Conservation (phyloP, 2,329 filamentous ascomycete species). For the Trichoderma semiorbis region DNA sequence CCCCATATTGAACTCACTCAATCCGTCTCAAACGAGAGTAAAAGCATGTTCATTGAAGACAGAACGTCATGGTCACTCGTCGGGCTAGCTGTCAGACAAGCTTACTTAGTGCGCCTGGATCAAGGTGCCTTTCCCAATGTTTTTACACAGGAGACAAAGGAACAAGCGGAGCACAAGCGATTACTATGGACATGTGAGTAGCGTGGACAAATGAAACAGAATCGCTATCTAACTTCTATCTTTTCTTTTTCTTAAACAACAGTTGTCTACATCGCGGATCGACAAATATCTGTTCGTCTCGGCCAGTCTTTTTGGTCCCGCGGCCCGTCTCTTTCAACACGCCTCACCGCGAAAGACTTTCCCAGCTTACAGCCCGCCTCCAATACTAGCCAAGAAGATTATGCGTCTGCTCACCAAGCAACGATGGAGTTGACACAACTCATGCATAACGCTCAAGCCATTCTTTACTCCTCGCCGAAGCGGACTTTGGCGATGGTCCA, state of each 20-base stretch:
- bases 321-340: not conserved
- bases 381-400: not conserved
- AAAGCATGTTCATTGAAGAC: not conserved
- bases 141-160: not conserved
- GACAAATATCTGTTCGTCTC: slow-evolving; percentile 9
- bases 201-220: not conserved
- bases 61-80: slow-evolving; percentile 4
- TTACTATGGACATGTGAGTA: slow-evolving; percentile 4
- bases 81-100: not conserved
- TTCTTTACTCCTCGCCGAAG: slow-evolving; percentile 3
- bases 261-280: slow-evolving; percentile 9
- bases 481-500: not conserved
- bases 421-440: slow-evolving; percentile 2
- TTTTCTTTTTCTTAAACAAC: not conserved
- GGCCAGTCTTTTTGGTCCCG: slow-evolving; percentile 6
- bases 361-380: not conserved
- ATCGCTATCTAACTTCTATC: not conserved
- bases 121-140: not conserved
- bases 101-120: not conserved
- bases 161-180: not conserved
- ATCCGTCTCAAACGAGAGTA: not conserved
- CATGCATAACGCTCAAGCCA: slow-evolving; percentile 1
- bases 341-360: not conserved
- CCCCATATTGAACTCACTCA: not conserved
- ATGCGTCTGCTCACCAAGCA: not conserved